Base-by-base conservation (phyloP, 2,329 filamentous ascomycete species). In the Teratosphaeriaceae sp. region DNA sequence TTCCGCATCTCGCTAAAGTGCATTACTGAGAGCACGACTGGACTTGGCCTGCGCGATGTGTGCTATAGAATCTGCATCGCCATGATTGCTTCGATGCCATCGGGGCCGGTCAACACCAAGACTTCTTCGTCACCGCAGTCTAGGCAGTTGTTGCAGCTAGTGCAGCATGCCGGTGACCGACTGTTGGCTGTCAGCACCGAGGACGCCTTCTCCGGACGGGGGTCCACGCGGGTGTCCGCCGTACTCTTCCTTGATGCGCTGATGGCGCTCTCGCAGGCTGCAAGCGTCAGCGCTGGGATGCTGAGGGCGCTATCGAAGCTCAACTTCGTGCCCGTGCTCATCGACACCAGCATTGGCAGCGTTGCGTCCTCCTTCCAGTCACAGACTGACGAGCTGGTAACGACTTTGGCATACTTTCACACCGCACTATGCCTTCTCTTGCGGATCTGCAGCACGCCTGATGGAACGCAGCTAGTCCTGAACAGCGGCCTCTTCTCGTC, bases 11-110 rank as follows among this genome's bases (percentile, higher is more conserved):
- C 86, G 48, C 72, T 96, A 12, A 78, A 82, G 54, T 87, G 88
- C 4, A 84, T 94, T 42, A 79, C 82, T 51, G 81, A 84, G 48
- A 82, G 85, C 58, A 76, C 81, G 1, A 81, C 83, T 3, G 82
- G 78, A 41, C 71, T 85, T 13, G 74, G 80, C 42, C 70, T 98
- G 29, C 82, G 92, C 39, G 81, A 92, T 45, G 76, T 85, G 18
- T 90, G 94, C 65, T 98, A 97, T 64, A 85, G 85, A 56, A 94
- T 95, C 55, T 89, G 85, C 67, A 90, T 89, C 62, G 40, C 55
- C 2, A 50, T 61, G 18, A 38, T 54, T 13, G 45, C 33, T 6
- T 44, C 50, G 8, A 35, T 54, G 20, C 49, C 53, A 13, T 38
- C 47, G 8, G 40, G 44, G 16, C 29, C 39, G 9, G 22, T 21